Conservation (phyloP, 2,329 filamentous ascomycete species). For the Alternaria ventricosa region DNA sequence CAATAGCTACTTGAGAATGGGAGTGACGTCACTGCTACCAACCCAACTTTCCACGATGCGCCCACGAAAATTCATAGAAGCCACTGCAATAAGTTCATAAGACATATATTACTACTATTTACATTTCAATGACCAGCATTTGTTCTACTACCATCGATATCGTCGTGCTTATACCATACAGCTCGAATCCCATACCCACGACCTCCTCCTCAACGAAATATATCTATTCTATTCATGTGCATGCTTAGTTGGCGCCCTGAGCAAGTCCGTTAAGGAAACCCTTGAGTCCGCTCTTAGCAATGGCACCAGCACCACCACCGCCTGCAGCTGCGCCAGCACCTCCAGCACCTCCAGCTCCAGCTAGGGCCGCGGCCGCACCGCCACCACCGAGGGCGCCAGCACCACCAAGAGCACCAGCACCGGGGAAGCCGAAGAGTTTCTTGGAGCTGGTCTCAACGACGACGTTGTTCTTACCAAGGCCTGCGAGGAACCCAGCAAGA, state of each 20-base stretch:
- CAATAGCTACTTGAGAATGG: not conserved
- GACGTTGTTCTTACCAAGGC: not conserved
- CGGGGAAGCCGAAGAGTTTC: not conserved
- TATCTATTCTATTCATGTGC: not conserved
- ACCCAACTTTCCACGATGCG: not conserved
- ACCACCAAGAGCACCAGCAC: not conserved
- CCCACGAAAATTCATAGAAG: not conserved
- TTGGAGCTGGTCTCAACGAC: not conserved
- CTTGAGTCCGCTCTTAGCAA: not conserved
- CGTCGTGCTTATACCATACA: not conserved
- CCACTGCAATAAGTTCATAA: not conserved
- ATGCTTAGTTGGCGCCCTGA: not conserved
- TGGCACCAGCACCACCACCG: not conserved
- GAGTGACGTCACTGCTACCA: not conserved
- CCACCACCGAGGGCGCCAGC: not conserved
- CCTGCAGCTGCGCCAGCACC: not conserved
- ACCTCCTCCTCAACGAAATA: not conserved
- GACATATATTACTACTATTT: constrained; percentile 1
- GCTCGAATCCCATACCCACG: not conserved
- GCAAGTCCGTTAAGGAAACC: not conserved
- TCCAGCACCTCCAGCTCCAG: not conserved
- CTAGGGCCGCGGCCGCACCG: not conserved
- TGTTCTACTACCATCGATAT: not conserved
- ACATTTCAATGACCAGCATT: not conserved
- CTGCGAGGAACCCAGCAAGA: constrained; percentile 1